These are phyloP conservation scores for Macadamia integrifolia DNA, from an alignment of 164 flowering plant species.

Conservation along the genomic window DNA sequence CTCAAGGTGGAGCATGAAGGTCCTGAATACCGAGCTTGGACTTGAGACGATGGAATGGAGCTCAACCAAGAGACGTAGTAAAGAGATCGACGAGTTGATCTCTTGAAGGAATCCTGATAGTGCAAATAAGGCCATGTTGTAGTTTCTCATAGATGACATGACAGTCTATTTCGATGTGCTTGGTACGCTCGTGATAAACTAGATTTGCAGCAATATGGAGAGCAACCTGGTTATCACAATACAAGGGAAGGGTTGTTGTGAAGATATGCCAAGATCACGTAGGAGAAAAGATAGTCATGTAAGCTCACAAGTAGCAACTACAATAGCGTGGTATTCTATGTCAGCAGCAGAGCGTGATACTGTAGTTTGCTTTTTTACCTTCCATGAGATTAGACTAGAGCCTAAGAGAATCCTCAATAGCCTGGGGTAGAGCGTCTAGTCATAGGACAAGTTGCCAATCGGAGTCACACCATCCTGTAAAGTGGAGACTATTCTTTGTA, in stretches of 20 bases:
- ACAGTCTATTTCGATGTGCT: background rate
- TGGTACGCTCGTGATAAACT: conserved; percentile 3
- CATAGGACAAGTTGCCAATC: background rate
- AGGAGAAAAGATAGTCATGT: conserved; percentile 6
- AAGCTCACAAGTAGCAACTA: conserved; percentile 10
- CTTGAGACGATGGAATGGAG: background rate
- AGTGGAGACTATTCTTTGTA: background rate
- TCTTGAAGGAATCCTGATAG: background rate
- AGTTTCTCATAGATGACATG: conserved; percentile 1
- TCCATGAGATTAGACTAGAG: conserved; percentile 2
- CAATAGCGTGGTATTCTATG: conserved; percentile 13
- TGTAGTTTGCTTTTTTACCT: conserved; percentile 7
- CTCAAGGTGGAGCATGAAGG: background rate
- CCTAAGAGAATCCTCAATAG: background rate
- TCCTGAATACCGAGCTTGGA: conserved; percentile 6
- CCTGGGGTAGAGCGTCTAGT: background rate
- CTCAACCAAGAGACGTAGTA: conserved; percentile 4
- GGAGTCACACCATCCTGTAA: background rate
- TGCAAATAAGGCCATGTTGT: conserved; percentile 4
- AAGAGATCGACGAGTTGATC: conserved; percentile 5
- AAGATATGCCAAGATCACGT: conserved; percentile 3
- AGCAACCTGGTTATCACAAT: background rate
- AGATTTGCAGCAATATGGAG: background rate
- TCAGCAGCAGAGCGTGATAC: conserved; percentile 14
- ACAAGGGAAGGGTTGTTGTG: background rate